Conservation (phyloP, 768 basidiomycete genomes). For the Kwoniella sp. region DNA sequence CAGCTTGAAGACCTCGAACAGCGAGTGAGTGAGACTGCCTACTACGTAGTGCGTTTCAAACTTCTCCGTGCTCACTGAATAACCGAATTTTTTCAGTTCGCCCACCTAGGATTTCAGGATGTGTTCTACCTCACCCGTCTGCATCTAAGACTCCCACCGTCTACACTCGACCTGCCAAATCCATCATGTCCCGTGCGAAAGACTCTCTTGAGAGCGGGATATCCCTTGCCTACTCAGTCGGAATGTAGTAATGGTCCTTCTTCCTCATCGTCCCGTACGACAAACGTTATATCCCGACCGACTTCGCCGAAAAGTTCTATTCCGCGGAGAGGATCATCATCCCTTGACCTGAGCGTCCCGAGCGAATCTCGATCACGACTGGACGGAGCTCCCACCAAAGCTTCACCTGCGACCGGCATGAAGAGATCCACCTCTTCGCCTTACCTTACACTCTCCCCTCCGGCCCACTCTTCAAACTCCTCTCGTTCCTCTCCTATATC, state of each 20-base stretch:
- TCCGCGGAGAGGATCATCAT: neutral
- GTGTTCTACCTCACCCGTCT: constrained; percentile 34
- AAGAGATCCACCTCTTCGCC: neutral
- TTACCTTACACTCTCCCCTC: too few species aligned
- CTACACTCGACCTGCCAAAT: constrained; percentile 15
- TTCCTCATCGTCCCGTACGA: neutral
- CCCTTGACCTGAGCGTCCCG: neutral
- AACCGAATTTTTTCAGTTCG: constrained; percentile 12
- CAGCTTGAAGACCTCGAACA: constrained; percentile 31
- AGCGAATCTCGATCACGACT: neutral
- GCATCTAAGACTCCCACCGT: constrained; percentile 27
- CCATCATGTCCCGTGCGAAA: constrained; percentile 19
- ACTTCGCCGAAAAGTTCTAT: neutral
- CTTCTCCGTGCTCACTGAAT: too few species aligned
- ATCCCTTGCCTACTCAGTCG: constrained; percentile 17
- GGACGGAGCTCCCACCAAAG: neutral
- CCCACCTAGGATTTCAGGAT: constrained; percentile 29
- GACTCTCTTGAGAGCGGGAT: constrained; percentile 26
- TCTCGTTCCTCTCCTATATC: neutral
- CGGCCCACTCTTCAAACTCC: too few species aligned
- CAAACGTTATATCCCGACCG: neutral
- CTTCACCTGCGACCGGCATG: neutral
- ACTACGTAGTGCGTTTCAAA: too few species aligned
- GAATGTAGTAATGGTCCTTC: neutral
- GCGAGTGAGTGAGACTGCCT: neutral